A percentile compares a stretch with the other conserved stretches of the same genome.
Conservation (phyloP, 768 basidiomycete species). For the Boletus sp. region DNA sequence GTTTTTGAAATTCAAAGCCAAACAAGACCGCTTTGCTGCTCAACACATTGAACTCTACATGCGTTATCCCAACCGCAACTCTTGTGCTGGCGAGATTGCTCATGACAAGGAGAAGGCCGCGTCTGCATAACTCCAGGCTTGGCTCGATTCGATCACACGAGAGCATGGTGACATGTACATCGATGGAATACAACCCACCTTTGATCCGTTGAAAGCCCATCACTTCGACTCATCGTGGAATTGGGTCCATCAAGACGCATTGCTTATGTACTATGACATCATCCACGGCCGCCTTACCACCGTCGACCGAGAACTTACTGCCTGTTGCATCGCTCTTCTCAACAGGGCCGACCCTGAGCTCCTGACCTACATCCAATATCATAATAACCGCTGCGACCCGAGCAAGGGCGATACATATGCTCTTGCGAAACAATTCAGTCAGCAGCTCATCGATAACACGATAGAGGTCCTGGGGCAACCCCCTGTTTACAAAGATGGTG, state of each 20-base stretch:
- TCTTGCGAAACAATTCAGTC: conserved; percentile 96
- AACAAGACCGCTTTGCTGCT: conserved; percentile 88
- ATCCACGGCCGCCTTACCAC: conserved; percentile 93
- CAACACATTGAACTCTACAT: conserved; percentile 96
- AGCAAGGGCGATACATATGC: conserved; percentile 86
- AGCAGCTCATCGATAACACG: conserved; percentile 93
- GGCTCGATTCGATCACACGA: conserved; percentile 80
- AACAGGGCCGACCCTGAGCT: conserved; percentile 95
- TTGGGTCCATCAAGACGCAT: conserved; percentile 96
- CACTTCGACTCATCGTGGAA: conserved; percentile 99
- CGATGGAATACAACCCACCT: conserved; percentile 91
- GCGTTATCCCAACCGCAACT: conserved; percentile 93
- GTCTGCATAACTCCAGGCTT: conserved; percentile 69
- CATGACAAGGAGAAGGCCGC: conserved; percentile 85
- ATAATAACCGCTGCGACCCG: conserved; percentile 81
- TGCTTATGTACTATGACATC: conserved; percentile 98
- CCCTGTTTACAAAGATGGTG: conserved; percentile 96
- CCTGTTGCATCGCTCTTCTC: conserved; percentile 95
- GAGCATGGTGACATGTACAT: conserved; percentile 96
- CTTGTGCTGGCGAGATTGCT: conserved; percentile 87
- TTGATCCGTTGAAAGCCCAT: conserved; percentile 94
- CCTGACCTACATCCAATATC: conserved; percentile 92
- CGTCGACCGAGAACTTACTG: conserved; percentile 96
- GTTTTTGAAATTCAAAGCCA: conserved; percentile 93
- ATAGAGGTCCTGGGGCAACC: conserved; percentile 76